phyloP scores from a whole-genome alignment of 768 basidiomycete species.

The Favolaschia claudopus region DNA sequence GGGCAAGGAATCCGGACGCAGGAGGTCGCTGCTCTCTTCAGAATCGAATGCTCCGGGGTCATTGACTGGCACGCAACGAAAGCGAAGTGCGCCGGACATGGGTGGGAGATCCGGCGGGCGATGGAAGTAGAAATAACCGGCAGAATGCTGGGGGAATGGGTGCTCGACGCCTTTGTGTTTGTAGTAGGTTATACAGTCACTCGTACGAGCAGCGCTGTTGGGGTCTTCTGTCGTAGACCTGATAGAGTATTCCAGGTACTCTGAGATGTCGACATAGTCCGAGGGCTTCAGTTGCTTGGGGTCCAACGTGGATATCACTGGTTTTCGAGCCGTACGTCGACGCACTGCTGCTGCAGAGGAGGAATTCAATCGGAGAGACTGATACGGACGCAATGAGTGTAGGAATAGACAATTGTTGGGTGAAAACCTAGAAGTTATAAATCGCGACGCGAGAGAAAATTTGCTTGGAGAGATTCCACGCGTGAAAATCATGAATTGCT shows the following conservation, averaged over 20 bases:
- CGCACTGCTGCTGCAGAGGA: no score
- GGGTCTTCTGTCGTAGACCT: background rate
- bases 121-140: constrained; percentile 22
- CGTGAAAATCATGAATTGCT: no score
- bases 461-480: no score
- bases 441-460: no score
- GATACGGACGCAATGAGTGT: no score
- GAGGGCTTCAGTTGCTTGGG: background rate
- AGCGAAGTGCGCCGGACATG: constrained; percentile 12
- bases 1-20: background rate
- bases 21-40: constrained; percentile 7
- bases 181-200: background rate
- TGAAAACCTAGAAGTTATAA: no score
- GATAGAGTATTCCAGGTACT: background rate
- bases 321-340: background rate
- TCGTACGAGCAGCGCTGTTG: background rate
- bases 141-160: constrained; percentile 11
- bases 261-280: constrained; percentile 1
- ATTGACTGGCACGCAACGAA: constrained; percentile 6
- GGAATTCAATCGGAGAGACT: no score
- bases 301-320: background rate
- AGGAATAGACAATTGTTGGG: no score
- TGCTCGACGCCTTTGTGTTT: background rate
- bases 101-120: background rate
- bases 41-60: background rate